phyloP scores from a whole-genome alignment of 352 stramenopile species.

The Plasmopara viticola region DNA sequence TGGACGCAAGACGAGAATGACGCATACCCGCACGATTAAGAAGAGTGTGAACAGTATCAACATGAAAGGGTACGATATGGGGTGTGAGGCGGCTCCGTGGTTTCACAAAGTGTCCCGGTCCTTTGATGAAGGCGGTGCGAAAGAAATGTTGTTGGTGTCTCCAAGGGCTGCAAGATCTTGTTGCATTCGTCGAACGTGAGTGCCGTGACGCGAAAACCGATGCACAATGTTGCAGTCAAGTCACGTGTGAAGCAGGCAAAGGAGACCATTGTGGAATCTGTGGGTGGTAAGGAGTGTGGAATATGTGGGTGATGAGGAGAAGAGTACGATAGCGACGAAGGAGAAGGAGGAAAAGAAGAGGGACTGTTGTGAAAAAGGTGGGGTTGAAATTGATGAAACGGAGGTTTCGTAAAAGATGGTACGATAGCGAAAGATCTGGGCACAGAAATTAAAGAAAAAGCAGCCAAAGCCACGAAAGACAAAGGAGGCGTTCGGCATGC shows the following conservation, averaged over 20 bases:
- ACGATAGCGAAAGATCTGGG: no score
- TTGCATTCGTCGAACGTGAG: constrained; percentile 73
- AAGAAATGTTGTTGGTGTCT: constrained; percentile 81
- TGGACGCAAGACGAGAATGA: constrained; percentile 41
- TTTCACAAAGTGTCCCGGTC: constrained; percentile 64
- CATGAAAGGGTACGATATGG: constrained; percentile 78
- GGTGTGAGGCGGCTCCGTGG: constrained; percentile 87
- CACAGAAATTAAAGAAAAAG: no score
- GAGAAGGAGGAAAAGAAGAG: constrained; percentile 1
- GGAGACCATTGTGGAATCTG: constrained; percentile 1
- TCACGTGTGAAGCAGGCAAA: constrained; percentile 2
- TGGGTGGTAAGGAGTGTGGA: constrained; percentile 9
- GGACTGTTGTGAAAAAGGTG: background rate
- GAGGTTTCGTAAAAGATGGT: no score
- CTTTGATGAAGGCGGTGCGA: no score
- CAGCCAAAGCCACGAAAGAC: no score
- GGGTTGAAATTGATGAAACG: no score
- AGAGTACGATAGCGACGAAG: background rate
- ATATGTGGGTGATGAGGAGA: constrained; percentile 2
- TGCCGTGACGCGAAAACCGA: constrained; percentile 47
- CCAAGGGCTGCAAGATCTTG: constrained; percentile 82
- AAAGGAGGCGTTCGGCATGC: background rate
- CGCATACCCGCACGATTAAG: constrained; percentile 68
- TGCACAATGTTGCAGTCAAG: constrained; percentile 20
- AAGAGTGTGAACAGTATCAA: constrained; percentile 87